Conservation (phyloP, 345 rosid genomes). For the Brassica carinata region DNA sequence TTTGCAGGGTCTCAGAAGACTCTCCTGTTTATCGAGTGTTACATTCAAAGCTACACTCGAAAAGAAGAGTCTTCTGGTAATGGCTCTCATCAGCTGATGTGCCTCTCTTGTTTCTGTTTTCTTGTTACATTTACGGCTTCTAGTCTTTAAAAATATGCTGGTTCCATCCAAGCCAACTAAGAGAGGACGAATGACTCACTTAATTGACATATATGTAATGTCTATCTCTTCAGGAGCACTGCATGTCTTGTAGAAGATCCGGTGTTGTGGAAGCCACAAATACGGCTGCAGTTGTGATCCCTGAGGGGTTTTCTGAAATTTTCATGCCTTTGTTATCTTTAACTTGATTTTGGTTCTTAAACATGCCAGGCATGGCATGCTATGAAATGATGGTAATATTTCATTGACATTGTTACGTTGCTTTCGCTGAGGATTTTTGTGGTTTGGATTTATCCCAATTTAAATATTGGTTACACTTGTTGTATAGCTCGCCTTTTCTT, state of each 20-base stretch:
- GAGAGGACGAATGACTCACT: too few relatives aligned
- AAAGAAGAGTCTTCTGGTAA: too few relatives aligned
- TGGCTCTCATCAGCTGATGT: too few relatives aligned
- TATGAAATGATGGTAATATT: conserved; percentile 14
- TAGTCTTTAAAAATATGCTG: too few relatives aligned
- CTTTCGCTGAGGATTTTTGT: conserved; percentile 18
- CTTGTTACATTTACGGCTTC: too few relatives aligned
- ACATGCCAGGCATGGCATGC: conserved; percentile 25
- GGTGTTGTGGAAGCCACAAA: conserved; percentile 78
- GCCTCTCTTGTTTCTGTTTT: too few relatives aligned
- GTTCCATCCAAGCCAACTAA: too few relatives aligned
- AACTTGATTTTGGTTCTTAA: conserved; percentile 8
- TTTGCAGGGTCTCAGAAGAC: too few relatives aligned
- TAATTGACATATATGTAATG: not conserved
- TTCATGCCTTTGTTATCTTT: conserved; percentile 16
- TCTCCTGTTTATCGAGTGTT: too few relatives aligned
- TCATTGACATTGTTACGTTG: conserved; percentile 4
- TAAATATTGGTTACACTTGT: not conserved
- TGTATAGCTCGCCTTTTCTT: not conserved
- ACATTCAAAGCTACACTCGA: too few relatives aligned
- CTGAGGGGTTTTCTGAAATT: conserved; percentile 61
- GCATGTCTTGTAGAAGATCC: conserved; percentile 72
- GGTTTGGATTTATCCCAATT: not conserved
- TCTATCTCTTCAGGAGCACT: conserved; percentile 55
- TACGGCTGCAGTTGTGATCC: conserved; percentile 69